A percentile compares a stretch with the other conserved stretches of the same genome.
Conservation (phyloP, 1,139 yeast genomes). For the Pichia inconspicua region DNA sequence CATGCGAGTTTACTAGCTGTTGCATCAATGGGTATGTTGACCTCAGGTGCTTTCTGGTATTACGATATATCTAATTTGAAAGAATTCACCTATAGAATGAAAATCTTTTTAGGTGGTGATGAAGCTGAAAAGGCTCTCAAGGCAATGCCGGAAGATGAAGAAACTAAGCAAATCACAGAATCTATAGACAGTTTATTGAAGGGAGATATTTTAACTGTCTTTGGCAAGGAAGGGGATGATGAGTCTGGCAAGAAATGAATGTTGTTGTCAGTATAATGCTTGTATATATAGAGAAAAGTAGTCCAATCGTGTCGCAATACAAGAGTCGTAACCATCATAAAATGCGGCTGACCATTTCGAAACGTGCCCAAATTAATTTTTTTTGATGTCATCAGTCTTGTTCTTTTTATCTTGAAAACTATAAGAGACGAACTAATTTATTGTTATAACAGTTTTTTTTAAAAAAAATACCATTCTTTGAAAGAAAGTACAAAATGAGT, state of each 20-base stretch:
- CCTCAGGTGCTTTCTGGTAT: slow-evolving; percentile 75
- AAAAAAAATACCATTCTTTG: too few relatives aligned
- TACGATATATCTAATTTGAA: slow-evolving; percentile 58
- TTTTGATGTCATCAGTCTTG: too few relatives aligned
- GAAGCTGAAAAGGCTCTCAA: slow-evolving; percentile 44
- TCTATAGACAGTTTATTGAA: slow-evolving; percentile 15
- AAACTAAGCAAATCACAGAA: slow-evolving; percentile 45
- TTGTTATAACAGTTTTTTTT: too few relatives aligned
- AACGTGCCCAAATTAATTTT: too few relatives aligned
- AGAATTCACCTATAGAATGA: slow-evolving; percentile 71
- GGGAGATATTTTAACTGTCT: slow-evolving; percentile 10
- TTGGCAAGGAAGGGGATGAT: slow-evolving; percentile 3
- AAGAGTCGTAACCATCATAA: too few relatives aligned
- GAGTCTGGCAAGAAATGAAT: not conserved
- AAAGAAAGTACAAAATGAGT: not conserved
- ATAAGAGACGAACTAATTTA: too few relatives aligned
- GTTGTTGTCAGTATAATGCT: not conserved
- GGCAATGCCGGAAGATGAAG: slow-evolving; percentile 58
- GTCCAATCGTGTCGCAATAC: too few relatives aligned
- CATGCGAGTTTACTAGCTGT: slow-evolving; percentile 73
- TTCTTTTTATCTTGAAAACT: too few relatives aligned
- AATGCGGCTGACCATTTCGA: too few relatives aligned
- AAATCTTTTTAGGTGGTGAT: slow-evolving; percentile 60
- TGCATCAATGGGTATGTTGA: slow-evolving; percentile 62
- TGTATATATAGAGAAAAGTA: too few relatives aligned